Evolutionary conservation across 2,329 filamentous ascomycete genomes (phyloP), one percentile per base, ranked within the genome.

Genomic region (Coniella lustricola): DNA sequence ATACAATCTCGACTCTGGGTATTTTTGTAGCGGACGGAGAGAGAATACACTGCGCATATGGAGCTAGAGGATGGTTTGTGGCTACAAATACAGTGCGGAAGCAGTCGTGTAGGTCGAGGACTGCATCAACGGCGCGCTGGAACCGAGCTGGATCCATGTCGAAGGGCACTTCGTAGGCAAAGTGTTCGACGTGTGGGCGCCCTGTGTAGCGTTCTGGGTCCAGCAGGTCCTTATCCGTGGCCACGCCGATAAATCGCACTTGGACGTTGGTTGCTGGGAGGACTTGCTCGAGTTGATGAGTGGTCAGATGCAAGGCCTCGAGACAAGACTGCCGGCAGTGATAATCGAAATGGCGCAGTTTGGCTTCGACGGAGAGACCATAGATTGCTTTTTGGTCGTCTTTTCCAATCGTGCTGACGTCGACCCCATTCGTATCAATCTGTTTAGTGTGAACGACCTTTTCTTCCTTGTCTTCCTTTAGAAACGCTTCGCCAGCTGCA

Each of bases 11-110:
- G 25, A 29, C 10, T 10, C 10, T 29, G 25, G 25, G 10, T 5
- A 29, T 29, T 10, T 29, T 29, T 5, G 25, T 29, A 5, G 25
- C 25, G 25, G 25, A 29, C 10, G 25, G 25, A 10, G 25, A 29
- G 25, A 54, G 42, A 3, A 52, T 44, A 13, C 47, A 47, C 34
- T 52, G 49, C 18, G 52, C 49, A 29, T 49, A 52, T 3, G 49
- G 45, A 10, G 52, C 43, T n/a, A 54, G 41, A 3, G 52, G 52
- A 39, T 54, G 52, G 35, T 43, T 29, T 16, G 49, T 39, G 1
- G 41, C 42, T 17, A 48, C 48, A 22, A 48, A 52, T 3, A 54
- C 41, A 37, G 52, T 47, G 38, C 52, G 52, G 38, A 52, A 54
- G 29, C 45, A 52, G 25, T 54, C 52, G 32, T 52, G 44, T 21